Base-by-base conservation (phyloP, 805 yeast species). In the Zygosaccharomyces lentus region DNA sequence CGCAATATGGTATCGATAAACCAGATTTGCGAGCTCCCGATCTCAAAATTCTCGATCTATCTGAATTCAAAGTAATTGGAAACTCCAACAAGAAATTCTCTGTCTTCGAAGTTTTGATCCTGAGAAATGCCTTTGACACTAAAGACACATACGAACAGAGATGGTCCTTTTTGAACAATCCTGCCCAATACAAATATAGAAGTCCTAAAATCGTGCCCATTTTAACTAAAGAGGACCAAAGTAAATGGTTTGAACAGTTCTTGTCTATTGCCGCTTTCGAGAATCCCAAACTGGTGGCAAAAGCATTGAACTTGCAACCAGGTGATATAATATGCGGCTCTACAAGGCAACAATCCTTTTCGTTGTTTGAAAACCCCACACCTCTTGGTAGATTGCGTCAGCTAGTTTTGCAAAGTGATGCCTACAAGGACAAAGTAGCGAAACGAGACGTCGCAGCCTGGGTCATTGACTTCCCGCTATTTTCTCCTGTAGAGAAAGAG, bases 401-500 rank as follows among this genome's bases (percentile, higher is more conserved):
- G 59, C 58, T 87, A 41, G 79, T 88, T 0, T 78, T 84, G 19
- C 73, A 74, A 34, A 55, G 56, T 1, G 59, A 67, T 24, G 76
- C 80, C 76, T 72, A 74, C 53, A 67, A 46, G 63, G 65, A 46
- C 43, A 37, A 41, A 10, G 47, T 56, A 12, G 52, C 59, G 2
- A 42, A 53, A 1, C 40, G 39, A 10, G 63, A 64, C 52, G 83
- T 82, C 2, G 89, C 80, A 0, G 64, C 80, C 1, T 93, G 99
- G 99, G 82, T 93, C 9, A 82, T 80, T n/a, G 86, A 87, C 47
- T 93, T 93, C 69, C 99, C 99, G 1, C 70, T 93, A 9, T 93
- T 93, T 65, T 83, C 82, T 48, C 99, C 99, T 0, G 59, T 67
- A 4, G 90, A 83, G 51, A 39, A 55, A 0, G 59, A 54, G 7